Conservation (phyloP, 2,329 filamentous ascomycete species). For the Pseudocercospora eumusae region DNA sequence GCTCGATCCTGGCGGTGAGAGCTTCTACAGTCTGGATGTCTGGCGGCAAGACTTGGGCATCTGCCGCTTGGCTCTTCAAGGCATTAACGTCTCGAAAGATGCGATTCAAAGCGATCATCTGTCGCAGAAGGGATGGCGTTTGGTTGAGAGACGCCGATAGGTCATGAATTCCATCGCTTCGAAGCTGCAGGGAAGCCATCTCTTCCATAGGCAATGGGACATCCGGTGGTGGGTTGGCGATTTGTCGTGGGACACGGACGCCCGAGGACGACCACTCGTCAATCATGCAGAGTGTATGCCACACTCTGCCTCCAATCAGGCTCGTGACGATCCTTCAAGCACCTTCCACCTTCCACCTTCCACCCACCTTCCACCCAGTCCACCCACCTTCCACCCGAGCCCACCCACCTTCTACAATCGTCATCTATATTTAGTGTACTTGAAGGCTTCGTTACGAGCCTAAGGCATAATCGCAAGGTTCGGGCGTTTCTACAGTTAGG, state of each 20-base stretch:
- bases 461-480: no score
- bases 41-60: constrained; percentile 9
- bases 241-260: constrained; percentile 15
- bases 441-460: no score
- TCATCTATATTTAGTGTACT: no score
- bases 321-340: no score
- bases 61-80: constrained; percentile 14
- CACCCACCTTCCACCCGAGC: no score
- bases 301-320: no score
- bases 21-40: constrained; percentile 12
- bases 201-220: constrained; percentile 17
- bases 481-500: no score
- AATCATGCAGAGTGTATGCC: constrained; percentile 16
- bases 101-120: constrained; percentile 17
- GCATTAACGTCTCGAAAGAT: constrained; percentile 18
- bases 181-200: constrained; percentile 12
- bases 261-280: constrained; percentile 18
- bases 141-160: not conserved
- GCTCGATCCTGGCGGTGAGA: constrained; percentile 10
- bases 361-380: no score
- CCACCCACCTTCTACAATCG: no score
- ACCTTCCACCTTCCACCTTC: no score
- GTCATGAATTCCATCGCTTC: not conserved
- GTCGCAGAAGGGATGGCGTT: constrained; percentile 6
- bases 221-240: constrained; percentile 12